Conservation (phyloP, 768 basidiomycete species). For the Udeniomyces megalosporus region DNA sequence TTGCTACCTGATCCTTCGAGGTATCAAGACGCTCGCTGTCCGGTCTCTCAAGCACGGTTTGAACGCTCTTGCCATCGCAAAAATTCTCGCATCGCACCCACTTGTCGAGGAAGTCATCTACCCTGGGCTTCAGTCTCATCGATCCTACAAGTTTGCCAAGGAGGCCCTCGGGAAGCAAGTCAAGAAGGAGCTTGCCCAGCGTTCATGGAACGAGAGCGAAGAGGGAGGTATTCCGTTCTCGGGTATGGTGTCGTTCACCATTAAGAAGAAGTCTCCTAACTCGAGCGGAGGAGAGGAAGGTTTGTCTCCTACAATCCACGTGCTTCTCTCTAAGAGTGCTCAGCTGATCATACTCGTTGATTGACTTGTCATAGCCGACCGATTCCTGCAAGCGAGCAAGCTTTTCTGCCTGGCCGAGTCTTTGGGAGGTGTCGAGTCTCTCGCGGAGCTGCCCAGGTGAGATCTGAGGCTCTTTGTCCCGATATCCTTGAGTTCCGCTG, state of each 20-base stretch:
- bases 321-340: neutral
- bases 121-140: conserved; percentile 57
- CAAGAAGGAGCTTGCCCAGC: conserved; percentile 23
- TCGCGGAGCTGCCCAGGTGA: conserved; percentile 83
- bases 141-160: conserved; percentile 50
- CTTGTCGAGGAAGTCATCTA: conserved; percentile 71
- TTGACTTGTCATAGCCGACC: neutral
- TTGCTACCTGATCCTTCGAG: conserved; percentile 75
- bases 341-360: neutral
- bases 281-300: too few relatives aligned
- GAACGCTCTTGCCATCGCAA: conserved; percentile 63
- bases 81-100: conserved; percentile 38
- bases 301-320: conserved; percentile 31
- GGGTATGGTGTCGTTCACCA: conserved; percentile 69
- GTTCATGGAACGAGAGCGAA: conserved; percentile 18
- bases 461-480: too few relatives aligned
- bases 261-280: conserved; percentile 33
- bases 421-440: conserved; percentile 78
- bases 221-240: conserved; percentile 62
- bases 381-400: conserved; percentile 41
- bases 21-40: conserved; percentile 76
- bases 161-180: conserved; percentile 49
- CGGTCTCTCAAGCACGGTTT: conserved; percentile 73
- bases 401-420: conserved; percentile 62
- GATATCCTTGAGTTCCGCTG: too few relatives aligned